A percentile compares a stretch with the other conserved stretches of the same genome.
Conservation (phyloP, 2,329 filamentous ascomycete species). For the Blastomyces gilchristii region DNA sequence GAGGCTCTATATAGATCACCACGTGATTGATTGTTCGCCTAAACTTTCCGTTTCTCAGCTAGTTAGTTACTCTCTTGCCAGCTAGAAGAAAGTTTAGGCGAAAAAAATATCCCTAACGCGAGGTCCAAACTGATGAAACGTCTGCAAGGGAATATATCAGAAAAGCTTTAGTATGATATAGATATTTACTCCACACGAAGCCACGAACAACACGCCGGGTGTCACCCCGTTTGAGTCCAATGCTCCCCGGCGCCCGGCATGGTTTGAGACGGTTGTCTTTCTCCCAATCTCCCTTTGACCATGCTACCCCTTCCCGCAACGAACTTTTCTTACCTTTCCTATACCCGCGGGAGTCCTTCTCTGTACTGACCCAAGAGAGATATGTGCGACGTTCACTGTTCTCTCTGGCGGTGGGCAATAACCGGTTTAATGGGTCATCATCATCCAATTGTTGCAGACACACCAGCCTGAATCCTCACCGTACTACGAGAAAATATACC, state of each 20-base stretch:
- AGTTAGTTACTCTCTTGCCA: not conserved
- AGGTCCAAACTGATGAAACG: conserved; percentile 9
- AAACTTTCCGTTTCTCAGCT: not conserved
- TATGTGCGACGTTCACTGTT: not conserved
- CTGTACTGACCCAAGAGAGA: conserved; percentile 18
- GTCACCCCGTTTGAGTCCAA: conserved; percentile 18
- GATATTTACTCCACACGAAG: conserved; percentile 1
- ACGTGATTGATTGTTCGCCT: not conserved
- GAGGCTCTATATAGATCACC: not conserved
- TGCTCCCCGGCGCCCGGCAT: conserved; percentile 36
- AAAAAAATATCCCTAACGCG: not conserved
- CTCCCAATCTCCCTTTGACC: conserved; percentile 25
- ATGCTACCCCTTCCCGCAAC: conserved; percentile 27
- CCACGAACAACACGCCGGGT: conserved; percentile 5
- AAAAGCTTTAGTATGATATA: not conserved
- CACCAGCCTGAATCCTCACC: not conserved
- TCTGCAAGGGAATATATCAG: not conserved
- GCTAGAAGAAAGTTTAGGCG: not conserved
- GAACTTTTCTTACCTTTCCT: conserved; percentile 37
- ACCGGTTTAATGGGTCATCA: conserved; percentile 7
- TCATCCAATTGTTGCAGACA: not conserved
- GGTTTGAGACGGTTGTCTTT: conserved; percentile 31
- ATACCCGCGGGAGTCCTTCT: conserved; percentile 33
- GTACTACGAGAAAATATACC: not conserved
- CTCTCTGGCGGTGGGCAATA: not conserved